A percentile compares a stretch with the other conserved stretches of the same genome.
Evolutionary conservation across 257 asterid genomes (phyloP).

Genomic region (Euphrasia confusa): DNA sequence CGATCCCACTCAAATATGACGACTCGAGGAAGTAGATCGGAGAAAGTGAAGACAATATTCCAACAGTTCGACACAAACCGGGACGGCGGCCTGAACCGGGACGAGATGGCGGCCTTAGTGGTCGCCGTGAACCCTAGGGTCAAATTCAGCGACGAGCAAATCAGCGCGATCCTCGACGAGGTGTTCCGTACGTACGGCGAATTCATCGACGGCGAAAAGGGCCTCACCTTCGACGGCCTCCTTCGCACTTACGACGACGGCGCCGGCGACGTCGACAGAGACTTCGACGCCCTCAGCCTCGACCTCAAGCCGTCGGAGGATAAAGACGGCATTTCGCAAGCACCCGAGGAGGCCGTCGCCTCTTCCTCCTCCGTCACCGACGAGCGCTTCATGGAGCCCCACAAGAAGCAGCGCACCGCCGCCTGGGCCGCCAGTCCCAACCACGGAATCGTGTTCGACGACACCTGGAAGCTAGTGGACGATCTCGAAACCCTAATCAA

Average conservation of each 20-base stretch:
- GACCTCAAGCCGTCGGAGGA: slow-evolving; percentile 58
- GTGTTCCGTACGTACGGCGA: slow-evolving; percentile 55
- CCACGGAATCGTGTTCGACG: slow-evolving; percentile 92
- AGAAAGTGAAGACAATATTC: slow-evolving; percentile 85
- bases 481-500: slow-evolving; percentile 76
- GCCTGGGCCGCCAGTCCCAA: slow-evolving; percentile 65
- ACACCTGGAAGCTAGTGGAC: slow-evolving; percentile 90
- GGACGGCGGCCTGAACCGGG: slow-evolving; percentile 85
- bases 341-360: slow-evolving; percentile 64
- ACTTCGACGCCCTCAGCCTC: slow-evolving; percentile 90
- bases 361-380: slow-evolving; percentile 73
- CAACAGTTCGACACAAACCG: slow-evolving; percentile 68
- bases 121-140: slow-evolving; percentile 92
- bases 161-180: slow-evolving; percentile 49
- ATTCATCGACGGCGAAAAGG: slow-evolving; percentile 76
- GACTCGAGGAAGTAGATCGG: slow-evolving; percentile 95
- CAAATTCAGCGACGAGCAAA: slow-evolving; percentile 92
- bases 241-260: slow-evolving; percentile 96
- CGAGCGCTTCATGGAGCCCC: slow-evolving; percentile 79
- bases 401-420: slow-evolving; percentile 47
- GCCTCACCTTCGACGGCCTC: slow-evolving; percentile 82
- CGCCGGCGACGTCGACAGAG: slow-evolving; percentile 97
- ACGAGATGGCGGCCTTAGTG: slow-evolving; percentile 89
- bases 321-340: slow-evolving; percentile 39
- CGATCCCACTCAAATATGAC: slow-evolving; percentile 39